Conservation (phyloP, 176 grass and related monocot species). For the Raddia distichophylla region DNA sequence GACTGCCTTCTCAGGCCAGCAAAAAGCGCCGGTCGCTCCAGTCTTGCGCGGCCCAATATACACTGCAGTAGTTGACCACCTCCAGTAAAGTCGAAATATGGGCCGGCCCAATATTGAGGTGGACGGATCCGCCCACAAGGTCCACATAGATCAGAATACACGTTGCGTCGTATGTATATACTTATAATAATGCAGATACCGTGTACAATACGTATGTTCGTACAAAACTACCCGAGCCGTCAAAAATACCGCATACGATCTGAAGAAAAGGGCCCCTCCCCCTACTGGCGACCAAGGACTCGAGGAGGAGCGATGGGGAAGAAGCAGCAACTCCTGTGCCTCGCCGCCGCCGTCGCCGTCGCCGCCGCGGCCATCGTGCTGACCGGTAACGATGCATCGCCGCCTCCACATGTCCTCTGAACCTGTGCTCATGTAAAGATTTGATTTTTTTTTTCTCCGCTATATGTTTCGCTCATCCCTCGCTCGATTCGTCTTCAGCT, state of each 20-base stretch:
- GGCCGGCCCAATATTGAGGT: neutral
- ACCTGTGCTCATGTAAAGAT: neutral
- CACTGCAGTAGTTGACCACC: no score
- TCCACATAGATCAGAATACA: no score
- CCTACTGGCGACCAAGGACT: neutral
- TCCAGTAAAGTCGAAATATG: neutral
- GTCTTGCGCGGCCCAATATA: no score
- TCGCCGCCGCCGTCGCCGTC: conserved; percentile 40
- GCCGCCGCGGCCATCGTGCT: conserved; percentile 43
- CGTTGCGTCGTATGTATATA: neutral
- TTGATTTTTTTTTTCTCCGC: neutral
- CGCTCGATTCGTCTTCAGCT: conserved; percentile 45
- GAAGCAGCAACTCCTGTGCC: conserved; percentile 44
- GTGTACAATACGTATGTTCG: neutral
- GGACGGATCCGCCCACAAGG: no score
- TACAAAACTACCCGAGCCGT: neutral
- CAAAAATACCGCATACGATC: neutral
- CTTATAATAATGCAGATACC: neutral
- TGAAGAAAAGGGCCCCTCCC: neutral
- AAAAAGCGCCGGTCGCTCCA: no score
- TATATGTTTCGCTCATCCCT: neutral
- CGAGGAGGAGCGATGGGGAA: conserved; percentile 37
- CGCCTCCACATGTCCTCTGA: neutral
- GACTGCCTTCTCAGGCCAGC: no score
- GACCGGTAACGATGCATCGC: conserved; percentile 39